phyloP scores from a whole-genome alignment of 2,329 filamentous ascomycete species.

The Hypoxylon sp. region DNA sequence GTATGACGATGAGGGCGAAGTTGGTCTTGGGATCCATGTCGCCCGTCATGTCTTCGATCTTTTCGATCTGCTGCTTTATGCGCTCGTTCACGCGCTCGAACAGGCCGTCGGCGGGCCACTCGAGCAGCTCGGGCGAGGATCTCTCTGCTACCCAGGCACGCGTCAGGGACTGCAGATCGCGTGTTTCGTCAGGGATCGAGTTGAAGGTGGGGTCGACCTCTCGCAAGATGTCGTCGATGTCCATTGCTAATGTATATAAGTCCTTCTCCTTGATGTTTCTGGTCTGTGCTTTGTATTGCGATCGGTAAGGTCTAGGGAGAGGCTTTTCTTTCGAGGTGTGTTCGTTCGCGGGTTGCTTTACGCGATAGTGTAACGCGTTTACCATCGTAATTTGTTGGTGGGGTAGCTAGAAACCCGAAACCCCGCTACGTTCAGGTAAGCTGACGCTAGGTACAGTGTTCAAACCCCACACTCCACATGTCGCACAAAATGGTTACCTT shows the following conservation, averaged over 20 bases:
- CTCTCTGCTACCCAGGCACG: constrained; percentile 94
- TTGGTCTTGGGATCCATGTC: constrained; percentile 91
- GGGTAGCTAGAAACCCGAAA: constrained; percentile 4
- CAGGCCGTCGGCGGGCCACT: constrained; percentile 78
- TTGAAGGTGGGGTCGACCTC: constrained; percentile 73
- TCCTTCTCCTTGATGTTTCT: background rate
- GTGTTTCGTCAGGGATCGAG: constrained; percentile 67
- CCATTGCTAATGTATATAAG: constrained; percentile 61
- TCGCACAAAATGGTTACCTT: constrained; percentile 6
- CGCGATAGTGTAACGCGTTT: constrained; percentile 8
- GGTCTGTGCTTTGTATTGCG: background rate
- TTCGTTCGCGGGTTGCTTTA: background rate
- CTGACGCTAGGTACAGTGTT: too few species aligned
- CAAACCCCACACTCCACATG: too few species aligned
- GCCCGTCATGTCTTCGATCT: constrained; percentile 80
- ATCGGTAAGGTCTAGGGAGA: constrained; percentile 40
- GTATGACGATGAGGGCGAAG: constrained; percentile 92
- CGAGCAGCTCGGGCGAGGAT: constrained; percentile 87
- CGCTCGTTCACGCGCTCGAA: constrained; percentile 85
- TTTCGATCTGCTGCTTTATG: constrained; percentile 76
- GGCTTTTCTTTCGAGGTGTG: constrained; percentile 58
- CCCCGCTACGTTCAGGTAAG: background rate
- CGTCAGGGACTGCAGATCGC: constrained; percentile 89
- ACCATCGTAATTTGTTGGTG: background rate
- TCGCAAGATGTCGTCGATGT: constrained; percentile 83